Base-by-base conservation (phyloP, 2,329 filamentous ascomycete genomes). In the Purpureocillium takamizusanense region DNA sequence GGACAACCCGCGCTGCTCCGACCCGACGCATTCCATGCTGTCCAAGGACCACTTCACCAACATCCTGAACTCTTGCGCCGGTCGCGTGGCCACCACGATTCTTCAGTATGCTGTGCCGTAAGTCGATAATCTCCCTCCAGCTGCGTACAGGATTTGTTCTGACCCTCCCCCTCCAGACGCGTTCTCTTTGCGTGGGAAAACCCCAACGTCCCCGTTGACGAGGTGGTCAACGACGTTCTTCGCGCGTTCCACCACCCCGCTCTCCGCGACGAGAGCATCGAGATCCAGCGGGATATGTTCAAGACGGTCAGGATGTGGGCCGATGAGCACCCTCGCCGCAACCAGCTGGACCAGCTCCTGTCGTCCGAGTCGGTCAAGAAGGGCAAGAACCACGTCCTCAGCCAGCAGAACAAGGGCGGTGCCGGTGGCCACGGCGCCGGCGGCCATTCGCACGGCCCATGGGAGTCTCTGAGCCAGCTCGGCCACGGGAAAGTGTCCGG, bases 181-280 rank as follows among this genome's bases (percentile, higher is more conserved):
- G 67, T 97, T 35, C 71, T 98, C 15, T 94, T 90, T 55, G 90
- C 89, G 4, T 97, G 89, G 87, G 86, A 97, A 47, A 85, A 97
- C 56, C 76, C 83, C 3, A 78, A 82, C 32, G 80, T 95, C 1
- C 78, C 86, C 1, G 82, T 92, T 4, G 76, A 94, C 29, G 84
- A 94, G 59, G 83, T 97, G 1, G 70, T 89, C 45, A 70, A 86
- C 45, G 90, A 97, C 49, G 78, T 94, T 31, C 66, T 88, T 34
- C 76, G 77, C 17, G 80, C 86, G 10, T 94, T 97, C 66, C 92
- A 98, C 58, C 92, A 98, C 56, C 92, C 92, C 1, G 83, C 84
- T 7, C 68, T 87, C 23, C 81, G 90, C 17, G 76, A 92, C 49
- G 79, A 84, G 39, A 69, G 71, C 40, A 67, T 85, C 41, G 85